Conservation (phyloP, 2,329 filamentous ascomycete species). For the Sclerotinia borealis region DNA sequence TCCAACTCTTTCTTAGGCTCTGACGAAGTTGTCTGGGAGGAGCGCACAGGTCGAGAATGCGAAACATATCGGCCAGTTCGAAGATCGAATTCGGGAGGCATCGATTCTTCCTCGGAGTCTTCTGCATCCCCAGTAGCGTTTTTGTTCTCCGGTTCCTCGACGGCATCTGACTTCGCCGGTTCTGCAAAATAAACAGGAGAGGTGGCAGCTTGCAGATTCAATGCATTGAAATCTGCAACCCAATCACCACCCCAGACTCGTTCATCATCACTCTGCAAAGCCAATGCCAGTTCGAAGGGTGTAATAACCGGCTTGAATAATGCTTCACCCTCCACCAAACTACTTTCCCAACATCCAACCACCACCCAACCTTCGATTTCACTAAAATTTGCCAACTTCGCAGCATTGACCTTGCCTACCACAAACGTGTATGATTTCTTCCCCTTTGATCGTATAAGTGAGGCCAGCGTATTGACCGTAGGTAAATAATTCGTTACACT, state of each 20-base stretch:
- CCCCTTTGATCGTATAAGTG: conserved; percentile 67
- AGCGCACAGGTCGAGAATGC: conserved; percentile 67
- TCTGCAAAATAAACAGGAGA: conserved; percentile 31
- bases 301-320: conserved; percentile 89
- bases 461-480: conserved; percentile 68
- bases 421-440: conserved; percentile 97
- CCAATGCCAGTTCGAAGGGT: conserved; percentile 84
- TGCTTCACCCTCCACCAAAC: conserved; percentile 78
- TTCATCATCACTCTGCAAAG: conserved; percentile 66
- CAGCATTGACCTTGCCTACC: conserved; percentile 91
- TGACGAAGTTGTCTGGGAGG: neutral
- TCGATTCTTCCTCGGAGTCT: conserved; percentile 59
- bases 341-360: conserved; percentile 96
- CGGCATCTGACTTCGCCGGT: conserved; percentile 20
- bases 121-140: conserved; percentile 2
- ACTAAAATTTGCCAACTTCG: conserved; percentile 92
- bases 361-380: conserved; percentile 97
- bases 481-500: conserved; percentile 85
- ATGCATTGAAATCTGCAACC: conserved; percentile 76
- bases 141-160: conserved; percentile 21
- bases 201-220: conserved; percentile 33
- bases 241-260: conserved; percentile 83
- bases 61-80: conserved; percentile 79
- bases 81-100: conserved; percentile 86
- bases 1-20: conserved; percentile 20